Percentiles rank a stretch among this genome's conserved stretches.
Evolutionary conservation across 805 yeast genomes (phyloP).

Genomic region (Blastobotrys americana): DNA sequence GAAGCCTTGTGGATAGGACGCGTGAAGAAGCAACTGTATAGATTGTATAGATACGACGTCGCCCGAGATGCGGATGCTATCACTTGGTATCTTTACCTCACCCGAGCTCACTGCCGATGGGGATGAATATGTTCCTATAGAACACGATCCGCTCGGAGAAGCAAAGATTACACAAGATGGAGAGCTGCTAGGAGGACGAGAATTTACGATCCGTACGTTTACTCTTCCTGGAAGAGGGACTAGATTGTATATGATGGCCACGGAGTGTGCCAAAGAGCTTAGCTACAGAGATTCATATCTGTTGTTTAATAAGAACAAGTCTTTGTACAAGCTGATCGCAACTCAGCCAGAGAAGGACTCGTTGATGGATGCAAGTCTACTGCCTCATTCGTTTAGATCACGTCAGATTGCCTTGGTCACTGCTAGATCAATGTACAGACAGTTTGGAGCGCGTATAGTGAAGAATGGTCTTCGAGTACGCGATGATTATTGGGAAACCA

Average conservation of each 20-base stretch:
- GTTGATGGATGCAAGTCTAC: conserved; percentile 29
- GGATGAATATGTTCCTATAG: conserved; percentile 29
- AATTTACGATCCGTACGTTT: conserved; percentile 37
- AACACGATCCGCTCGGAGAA: conserved; percentile 41
- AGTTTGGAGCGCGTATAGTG: conserved; percentile 46
- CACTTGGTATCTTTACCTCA: conserved; percentile 20
- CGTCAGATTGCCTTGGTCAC: conserved; percentile 35
- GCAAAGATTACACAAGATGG: conserved; percentile 38
- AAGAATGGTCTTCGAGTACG: conserved; percentile 40
- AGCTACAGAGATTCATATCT: conserved; percentile 46
- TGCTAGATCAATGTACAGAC: conserved; percentile 40
- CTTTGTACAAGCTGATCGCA: conserved; percentile 33
- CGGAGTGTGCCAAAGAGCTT: conserved; percentile 37
- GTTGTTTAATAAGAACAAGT: conserved; percentile 38
- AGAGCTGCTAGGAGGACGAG: conserved; percentile 30
- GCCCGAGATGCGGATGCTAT: conserved; percentile 16
- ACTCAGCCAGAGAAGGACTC: conserved; percentile 35
- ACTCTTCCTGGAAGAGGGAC: conserved; percentile 35
- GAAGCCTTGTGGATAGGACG: too few relatives aligned
- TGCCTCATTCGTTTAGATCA: conserved; percentile 26
- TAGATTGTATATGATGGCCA: conserved; percentile 36
- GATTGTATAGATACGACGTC: too few relatives aligned
- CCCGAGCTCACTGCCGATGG: conserved; percentile 21
- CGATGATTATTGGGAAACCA: conserved; percentile 53
- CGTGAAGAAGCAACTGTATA: too few relatives aligned